Conservation (phyloP, 2,329 filamentous ascomycete species). For the Claviceps purpurea region DNA sequence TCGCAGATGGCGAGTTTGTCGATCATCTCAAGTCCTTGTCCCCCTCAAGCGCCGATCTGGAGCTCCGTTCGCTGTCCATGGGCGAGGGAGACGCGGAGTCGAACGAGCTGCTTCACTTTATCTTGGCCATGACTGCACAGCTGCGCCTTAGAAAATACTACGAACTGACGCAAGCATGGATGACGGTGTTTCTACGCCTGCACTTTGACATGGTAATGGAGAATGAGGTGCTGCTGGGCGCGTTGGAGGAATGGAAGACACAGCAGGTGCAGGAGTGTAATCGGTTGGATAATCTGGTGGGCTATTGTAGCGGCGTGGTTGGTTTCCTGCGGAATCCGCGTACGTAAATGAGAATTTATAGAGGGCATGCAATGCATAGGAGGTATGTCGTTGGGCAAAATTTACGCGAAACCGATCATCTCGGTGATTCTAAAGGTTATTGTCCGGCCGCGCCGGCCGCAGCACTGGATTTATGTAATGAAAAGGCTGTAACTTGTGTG, state of each 20-base stretch:
- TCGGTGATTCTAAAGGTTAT: too few relatives aligned
- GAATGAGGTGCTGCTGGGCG: conserved; percentile 39
- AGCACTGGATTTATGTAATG: too few relatives aligned
- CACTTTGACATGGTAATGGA: conserved; percentile 49
- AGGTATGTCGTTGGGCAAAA: too few relatives aligned
- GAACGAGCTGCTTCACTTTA: conserved; percentile 67
- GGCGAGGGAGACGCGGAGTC: conserved; percentile 32
- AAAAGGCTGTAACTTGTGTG: too few relatives aligned
- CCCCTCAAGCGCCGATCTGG: conserved; percentile 77
- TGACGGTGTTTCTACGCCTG: conserved; percentile 79
- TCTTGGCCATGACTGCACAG: conserved; percentile 62
- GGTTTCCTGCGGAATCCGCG: conserved; percentile 59
- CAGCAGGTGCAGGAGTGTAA: conserved; percentile 59
- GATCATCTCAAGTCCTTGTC: conserved; percentile 67
- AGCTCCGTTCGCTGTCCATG: conserved; percentile 64
- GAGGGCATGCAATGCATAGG: not conserved
- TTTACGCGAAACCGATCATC: too few relatives aligned
- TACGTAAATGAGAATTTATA: not conserved
- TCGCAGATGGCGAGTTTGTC: conserved; percentile 51
- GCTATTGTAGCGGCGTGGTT: conserved; percentile 78
- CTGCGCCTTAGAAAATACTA: conserved; percentile 65
- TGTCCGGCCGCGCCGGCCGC: too few relatives aligned
- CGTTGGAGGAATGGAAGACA: conserved; percentile 55
- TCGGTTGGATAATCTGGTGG: conserved; percentile 62
- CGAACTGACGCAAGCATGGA: conserved; percentile 92